Evolutionary conservation across 371 early-diverging fungal species (phyloP).

Genomic region (Rhizopus stolonifer): DNA sequence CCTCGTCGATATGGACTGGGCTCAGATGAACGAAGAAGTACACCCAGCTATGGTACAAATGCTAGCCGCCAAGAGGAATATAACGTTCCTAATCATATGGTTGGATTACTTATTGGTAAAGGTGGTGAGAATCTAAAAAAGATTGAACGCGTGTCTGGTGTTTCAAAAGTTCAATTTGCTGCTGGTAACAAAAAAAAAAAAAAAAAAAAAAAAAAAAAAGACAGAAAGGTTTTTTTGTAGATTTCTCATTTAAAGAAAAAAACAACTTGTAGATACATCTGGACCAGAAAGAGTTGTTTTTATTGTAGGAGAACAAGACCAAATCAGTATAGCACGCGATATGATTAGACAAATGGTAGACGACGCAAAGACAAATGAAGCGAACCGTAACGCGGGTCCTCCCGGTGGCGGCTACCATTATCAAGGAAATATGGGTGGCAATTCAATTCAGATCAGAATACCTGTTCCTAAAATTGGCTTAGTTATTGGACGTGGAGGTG

Average conservation of each 20-base stretch:
- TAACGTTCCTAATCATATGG: conserved; percentile 65
- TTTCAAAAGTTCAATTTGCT: conserved; percentile 68
- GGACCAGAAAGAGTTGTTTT: conserved; percentile 63
- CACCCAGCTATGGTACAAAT: conserved; percentile 12
- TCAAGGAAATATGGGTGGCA: conserved; percentile 26
- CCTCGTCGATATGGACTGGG: conserved; percentile 60
- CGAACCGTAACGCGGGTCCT: conserved; percentile 12
- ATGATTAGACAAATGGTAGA: conserved; percentile 58
- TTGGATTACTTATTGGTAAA: conserved; percentile 85
- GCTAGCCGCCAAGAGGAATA: conserved; percentile 50
- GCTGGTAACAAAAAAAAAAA: conserved; percentile 42
- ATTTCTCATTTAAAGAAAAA: neutral
- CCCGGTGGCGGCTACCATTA: conserved; percentile 12
- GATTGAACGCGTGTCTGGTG: conserved; percentile 72
- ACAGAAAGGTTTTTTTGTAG: too few relatives aligned
- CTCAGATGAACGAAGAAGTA: conserved; percentile 39
- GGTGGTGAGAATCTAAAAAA: conserved; percentile 81
- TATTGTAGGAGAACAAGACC: conserved; percentile 61
- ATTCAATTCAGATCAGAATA: conserved; percentile 52
- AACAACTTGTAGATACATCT: conserved; percentile 25
- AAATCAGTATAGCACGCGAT: conserved; percentile 60
- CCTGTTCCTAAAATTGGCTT: conserved; percentile 79
- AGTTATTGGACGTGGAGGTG: conserved; percentile 89
- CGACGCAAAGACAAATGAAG: conserved; percentile 42
- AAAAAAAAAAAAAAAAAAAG: too few relatives aligned